Percentiles rank a stretch among this genome's conserved stretches.
Evolutionary conservation across 2,329 filamentous ascomycete genomes (phyloP).

Genomic region (Ophiostoma tasmaniense): DNA sequence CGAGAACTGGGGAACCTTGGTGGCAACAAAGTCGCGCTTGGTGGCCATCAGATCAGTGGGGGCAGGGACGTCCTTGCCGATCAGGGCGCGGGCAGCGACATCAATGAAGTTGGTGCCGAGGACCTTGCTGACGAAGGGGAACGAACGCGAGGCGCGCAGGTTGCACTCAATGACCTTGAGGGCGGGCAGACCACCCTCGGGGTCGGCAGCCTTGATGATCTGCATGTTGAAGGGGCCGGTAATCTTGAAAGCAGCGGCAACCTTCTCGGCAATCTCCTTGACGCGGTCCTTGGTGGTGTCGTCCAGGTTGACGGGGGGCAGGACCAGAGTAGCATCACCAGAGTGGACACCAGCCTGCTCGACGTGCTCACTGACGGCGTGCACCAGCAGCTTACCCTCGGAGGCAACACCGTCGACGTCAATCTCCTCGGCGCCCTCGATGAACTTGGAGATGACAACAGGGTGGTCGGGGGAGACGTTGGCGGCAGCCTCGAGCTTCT

Average conservation of each 20-base stretch:
- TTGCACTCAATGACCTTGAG: conserved; percentile 99
- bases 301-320: conserved; percentile 77
- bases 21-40: conserved; percentile 86
- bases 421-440: conserved; percentile 92
- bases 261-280: conserved; percentile 93
- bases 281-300: conserved; percentile 70
- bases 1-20: conserved; percentile 97
- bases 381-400: conserved; percentile 75
- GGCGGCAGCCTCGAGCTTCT: conserved; percentile 85
- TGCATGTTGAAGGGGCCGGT: conserved; percentile 90
- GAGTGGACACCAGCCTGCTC: conserved; percentile 98
- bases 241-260: conserved; percentile 96
- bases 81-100: conserved; percentile 85
- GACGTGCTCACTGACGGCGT: conserved; percentile 91
- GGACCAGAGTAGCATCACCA: conserved; percentile 87
- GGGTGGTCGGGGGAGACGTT: conserved; percentile 93
- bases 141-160: conserved; percentile 88
- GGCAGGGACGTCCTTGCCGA: conserved; percentile 69
- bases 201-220: conserved; percentile 97
- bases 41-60: conserved; percentile 80
- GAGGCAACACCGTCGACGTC: conserved; percentile 91
- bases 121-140: conserved; percentile 97
- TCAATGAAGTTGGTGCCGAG: conserved; percentile 97
- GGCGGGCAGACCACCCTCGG: conserved; percentile 90
- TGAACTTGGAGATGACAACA: conserved; percentile 97